These are phyloP conservation scores for Chlorella sp. DNA, from an alignment of 139 green algal genomes.

Conservation along the genomic window DNA sequence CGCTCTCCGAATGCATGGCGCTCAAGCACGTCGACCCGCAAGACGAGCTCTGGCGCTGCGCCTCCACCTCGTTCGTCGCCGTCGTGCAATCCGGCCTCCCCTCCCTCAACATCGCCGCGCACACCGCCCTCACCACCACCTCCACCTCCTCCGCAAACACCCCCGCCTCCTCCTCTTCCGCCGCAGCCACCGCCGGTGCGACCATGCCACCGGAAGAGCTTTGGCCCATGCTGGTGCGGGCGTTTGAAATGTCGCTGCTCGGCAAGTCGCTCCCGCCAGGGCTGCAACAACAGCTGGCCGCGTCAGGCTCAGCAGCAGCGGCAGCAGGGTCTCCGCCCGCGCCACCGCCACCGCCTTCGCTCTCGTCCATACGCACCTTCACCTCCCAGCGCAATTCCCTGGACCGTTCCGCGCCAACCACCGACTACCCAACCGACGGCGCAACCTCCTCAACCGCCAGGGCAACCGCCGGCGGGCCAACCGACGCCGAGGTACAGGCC, in stretches of 20 bases:
- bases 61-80: slow-evolving; percentile 46
- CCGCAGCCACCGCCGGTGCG: neutral
- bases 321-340: neutral
- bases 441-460: no score
- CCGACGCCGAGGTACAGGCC: slow-evolving; percentile 52
- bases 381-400: neutral
- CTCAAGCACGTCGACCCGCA: slow-evolving; percentile 20
- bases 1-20: slow-evolving; percentile 64
- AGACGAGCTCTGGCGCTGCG: slow-evolving; percentile 59
- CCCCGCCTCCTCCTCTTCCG: neutral
- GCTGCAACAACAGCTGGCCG: no score
- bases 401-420: no score
- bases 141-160: neutral
- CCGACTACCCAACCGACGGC: no score
- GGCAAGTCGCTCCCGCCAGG: slow-evolving; percentile 25
- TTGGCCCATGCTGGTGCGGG: slow-evolving; percentile 43
- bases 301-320: neutral
- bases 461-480: no score
- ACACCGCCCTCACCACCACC: neutral
- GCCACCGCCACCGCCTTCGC: neutral
- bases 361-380: neutral
- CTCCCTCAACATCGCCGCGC: slow-evolving; percentile 53
- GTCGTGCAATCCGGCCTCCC: slow-evolving; percentile 60
- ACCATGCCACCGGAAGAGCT: neutral
- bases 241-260: slow-evolving; percentile 62